Base-by-base conservation (phyloP, 495 filamentous ascomycete species). In the Corynascus novoguineensis region DNA sequence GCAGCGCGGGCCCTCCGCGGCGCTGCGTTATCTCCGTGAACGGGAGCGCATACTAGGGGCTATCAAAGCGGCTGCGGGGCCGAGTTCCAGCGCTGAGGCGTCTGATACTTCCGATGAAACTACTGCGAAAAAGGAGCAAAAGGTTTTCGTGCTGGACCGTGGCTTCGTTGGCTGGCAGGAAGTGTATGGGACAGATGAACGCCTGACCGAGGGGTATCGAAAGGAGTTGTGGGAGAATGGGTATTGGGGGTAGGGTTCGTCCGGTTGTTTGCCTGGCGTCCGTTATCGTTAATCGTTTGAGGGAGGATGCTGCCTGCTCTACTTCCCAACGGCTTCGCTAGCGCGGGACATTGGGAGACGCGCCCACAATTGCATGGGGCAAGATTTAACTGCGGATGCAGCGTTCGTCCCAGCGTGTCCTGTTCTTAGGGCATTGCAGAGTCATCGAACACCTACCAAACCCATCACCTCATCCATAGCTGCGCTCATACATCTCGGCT, bases 161-260 rank as follows among this genome's bases (percentile, higher is more conserved):
- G 93, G 93, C 17, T 98, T 97, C 70, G 84, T 87, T 9, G 81
- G 87, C 55, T 98, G 93, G 93, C 90, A 96, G 78, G 87, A 92
- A 73, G 79, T 81, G 70, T 96, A 84, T 71, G 87, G 92, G 3
- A 78, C 81, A 50, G 92, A 98, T 73, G 74, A 83, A 62, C 68
- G 83, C 46, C 75, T 98, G 67, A 98, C 93, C 1, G 89, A 96
- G 74, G 88, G 75, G 3, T 98, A 90, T 69, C 79, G 79, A 47
- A 88, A 88, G 67, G 87, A 96, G 75, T 75, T 97, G 44, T 98
- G 92, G 92, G 78, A 79, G 63, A 82, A 87, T 60, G 78, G 75
- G 24, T 82, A 80, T 60, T 81, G 69, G 64, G 59, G 46, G 4
- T 70, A 58, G 65, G 27, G 44, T 15, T 10, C n/a, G 27, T 8